Conservation (phyloP, 805 yeast genomes). For the Isabelozyma heimii region DNA sequence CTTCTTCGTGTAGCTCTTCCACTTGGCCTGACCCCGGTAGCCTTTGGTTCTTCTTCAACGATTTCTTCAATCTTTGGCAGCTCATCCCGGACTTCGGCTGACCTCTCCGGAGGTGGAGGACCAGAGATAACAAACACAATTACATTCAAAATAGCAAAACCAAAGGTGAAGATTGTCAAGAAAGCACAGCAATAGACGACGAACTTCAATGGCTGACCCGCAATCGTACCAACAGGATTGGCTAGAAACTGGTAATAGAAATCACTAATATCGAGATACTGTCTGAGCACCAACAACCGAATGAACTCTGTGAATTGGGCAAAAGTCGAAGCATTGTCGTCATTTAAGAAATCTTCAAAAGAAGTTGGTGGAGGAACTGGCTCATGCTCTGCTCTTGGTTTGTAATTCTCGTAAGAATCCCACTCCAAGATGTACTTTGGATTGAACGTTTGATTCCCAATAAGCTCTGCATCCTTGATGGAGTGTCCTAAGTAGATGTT, state of each 20-base stretch:
- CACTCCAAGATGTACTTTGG: slow-evolving; percentile 55
- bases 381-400: slow-evolving; percentile 40
- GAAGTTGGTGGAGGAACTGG: slow-evolving; percentile 45
- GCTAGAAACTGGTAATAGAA: slow-evolving; percentile 37
- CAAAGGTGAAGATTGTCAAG: slow-evolving; percentile 37
- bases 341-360: slow-evolving; percentile 31
- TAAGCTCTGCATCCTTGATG: slow-evolving; percentile 74
- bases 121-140: slow-evolving; percentile 19
- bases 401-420: slow-evolving; percentile 34
- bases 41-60: neutral
- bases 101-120: neutral
- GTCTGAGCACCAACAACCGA: slow-evolving; percentile 15
- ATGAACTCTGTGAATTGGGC: slow-evolving; percentile 13
- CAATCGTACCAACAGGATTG: slow-evolving; percentile 45
- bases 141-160: slow-evolving; percentile 43
- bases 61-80: neutral
- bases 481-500: slow-evolving; percentile 85
- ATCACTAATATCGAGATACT: slow-evolving; percentile 22
- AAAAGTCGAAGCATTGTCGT: slow-evolving; percentile 11
- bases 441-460: slow-evolving; percentile 75
- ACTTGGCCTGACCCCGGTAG: neutral
- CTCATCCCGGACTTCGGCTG: neutral
- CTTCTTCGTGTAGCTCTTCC: no score
- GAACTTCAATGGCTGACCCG: slow-evolving; percentile 49
- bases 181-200: slow-evolving; percentile 44